phyloP scores from a whole-genome alignment of 2,329 filamentous ascomycete genomes.

The Diplodia scrobiculata region DNA sequence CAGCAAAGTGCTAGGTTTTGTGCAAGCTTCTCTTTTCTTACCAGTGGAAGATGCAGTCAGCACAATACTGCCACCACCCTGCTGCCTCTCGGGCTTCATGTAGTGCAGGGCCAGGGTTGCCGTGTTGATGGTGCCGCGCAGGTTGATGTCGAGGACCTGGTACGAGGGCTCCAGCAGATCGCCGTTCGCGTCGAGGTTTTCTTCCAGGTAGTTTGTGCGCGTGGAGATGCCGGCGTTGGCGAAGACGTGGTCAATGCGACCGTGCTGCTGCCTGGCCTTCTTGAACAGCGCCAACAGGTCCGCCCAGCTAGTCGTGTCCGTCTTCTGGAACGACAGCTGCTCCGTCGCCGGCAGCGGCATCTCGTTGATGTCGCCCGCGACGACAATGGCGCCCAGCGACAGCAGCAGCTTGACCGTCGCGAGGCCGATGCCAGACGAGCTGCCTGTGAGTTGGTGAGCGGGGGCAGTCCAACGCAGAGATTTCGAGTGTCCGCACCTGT shows the following conservation, averaged over 20 bases:
- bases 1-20: no score
- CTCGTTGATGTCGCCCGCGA: conserved; percentile 57
- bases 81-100: conserved; percentile 48
- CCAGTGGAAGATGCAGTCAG: conserved; percentile 39
- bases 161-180: conserved; percentile 37
- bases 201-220: conserved; percentile 35
- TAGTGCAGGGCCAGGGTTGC: conserved; percentile 54
- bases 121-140: conserved; percentile 56
- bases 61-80: conserved; percentile 39
- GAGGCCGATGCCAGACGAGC: conserved; percentile 63
- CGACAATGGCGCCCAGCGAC: conserved; percentile 57
- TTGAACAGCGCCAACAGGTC: conserved; percentile 58
- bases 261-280: conserved; percentile 48
- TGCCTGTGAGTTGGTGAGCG: conserved; percentile 44
- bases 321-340: conserved; percentile 34
- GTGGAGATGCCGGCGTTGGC: conserved; percentile 41
- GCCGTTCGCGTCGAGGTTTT: conserved; percentile 38
- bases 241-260: conserved; percentile 46
- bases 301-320: conserved; percentile 51
- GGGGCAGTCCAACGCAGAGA: no score
- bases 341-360: conserved; percentile 36
- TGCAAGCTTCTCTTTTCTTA: conserved; percentile 4
- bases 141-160: conserved; percentile 50
- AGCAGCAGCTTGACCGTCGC: conserved; percentile 58
- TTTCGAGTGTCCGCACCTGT: conserved; percentile 48